Conservation (phyloP, 371 early-diverging fungal species). For the Mucor sp. region DNA sequence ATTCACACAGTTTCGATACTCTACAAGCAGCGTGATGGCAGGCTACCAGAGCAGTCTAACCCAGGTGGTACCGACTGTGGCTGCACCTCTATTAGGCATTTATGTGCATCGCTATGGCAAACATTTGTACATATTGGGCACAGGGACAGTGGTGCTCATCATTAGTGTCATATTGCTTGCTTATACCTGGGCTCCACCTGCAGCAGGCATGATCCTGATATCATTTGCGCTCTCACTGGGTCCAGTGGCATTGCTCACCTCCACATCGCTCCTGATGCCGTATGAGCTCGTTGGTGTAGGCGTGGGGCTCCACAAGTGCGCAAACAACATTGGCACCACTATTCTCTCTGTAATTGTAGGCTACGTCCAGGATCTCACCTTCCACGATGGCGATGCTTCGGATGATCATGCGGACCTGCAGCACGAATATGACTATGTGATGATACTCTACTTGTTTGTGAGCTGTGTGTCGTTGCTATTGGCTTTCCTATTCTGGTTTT, state of each 20-base stretch:
- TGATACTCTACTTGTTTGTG: slow-evolving; percentile 33
- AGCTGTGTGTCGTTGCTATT: slow-evolving; percentile 24
- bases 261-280: slow-evolving; percentile 43
- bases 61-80: slow-evolving; percentile 54
- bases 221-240: slow-evolving; percentile 48
- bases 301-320: slow-evolving; percentile 53
- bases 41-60: slow-evolving; percentile 61
- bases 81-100: slow-evolving; percentile 54
- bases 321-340: slow-evolving; percentile 53
- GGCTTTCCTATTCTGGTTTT: slow-evolving; percentile 31
- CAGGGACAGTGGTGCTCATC: slow-evolving; percentile 36
- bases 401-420: slow-evolving; percentile 26
- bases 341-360: slow-evolving; percentile 51
- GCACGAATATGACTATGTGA: slow-evolving; percentile 36
- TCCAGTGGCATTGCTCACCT: slow-evolving; percentile 44
- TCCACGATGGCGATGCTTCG: slow-evolving; percentile 40
- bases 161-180: slow-evolving; percentile 36
- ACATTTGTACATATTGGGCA: slow-evolving; percentile 31
- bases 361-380: slow-evolving; percentile 52
- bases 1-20: slow-evolving; percentile 44
- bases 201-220: slow-evolving; percentile 50
- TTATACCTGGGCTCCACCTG: slow-evolving; percentile 39
- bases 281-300: slow-evolving; percentile 50
- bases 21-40: slow-evolving; percentile 42
- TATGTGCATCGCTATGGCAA: slow-evolving; percentile 55